Evolutionary conservation across 345 rosid species (phyloP).

Genomic region (Trapa bicornis): DNA sequence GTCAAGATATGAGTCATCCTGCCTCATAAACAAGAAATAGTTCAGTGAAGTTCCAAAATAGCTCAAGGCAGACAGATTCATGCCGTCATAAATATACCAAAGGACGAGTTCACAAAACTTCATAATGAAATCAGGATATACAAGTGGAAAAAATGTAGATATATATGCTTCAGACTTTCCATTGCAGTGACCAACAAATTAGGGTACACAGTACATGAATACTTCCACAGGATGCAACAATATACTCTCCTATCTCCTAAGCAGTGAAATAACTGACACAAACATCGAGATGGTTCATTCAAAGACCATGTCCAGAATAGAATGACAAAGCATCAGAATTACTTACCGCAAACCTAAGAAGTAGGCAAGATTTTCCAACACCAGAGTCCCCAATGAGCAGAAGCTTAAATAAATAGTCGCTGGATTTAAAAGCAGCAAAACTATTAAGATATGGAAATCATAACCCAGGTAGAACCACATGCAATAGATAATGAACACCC

Average conservation of each 20-base stretch:
- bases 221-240: too few relatives aligned
- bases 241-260: too few relatives aligned
- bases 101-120: background rate
- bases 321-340: background rate
- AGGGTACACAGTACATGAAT: too few relatives aligned
- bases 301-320: background rate
- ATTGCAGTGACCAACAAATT: too few relatives aligned
- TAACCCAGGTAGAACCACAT: background rate
- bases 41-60: background rate
- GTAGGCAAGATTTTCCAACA: conserved; percentile 45
- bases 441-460: background rate
- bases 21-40: conserved; percentile 7
- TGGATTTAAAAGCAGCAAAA: conserved; percentile 5
- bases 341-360: conserved; percentile 37
- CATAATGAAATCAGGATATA: conserved; percentile 3
- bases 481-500: background rate
- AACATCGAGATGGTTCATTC: background rate
- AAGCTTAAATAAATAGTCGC: conserved; percentile 39
- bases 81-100: background rate
- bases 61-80: background rate
- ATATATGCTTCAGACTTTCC: too few relatives aligned
- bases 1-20: conserved; percentile 93
- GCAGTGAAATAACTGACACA: background rate
- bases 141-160: background rate
- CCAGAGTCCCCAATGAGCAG: conserved; percentile 50